These are phyloP conservation scores for Elsinoe arachidis DNA, from an alignment of 2,329 filamentous ascomycete species.

Conservation along the genomic window DNA sequence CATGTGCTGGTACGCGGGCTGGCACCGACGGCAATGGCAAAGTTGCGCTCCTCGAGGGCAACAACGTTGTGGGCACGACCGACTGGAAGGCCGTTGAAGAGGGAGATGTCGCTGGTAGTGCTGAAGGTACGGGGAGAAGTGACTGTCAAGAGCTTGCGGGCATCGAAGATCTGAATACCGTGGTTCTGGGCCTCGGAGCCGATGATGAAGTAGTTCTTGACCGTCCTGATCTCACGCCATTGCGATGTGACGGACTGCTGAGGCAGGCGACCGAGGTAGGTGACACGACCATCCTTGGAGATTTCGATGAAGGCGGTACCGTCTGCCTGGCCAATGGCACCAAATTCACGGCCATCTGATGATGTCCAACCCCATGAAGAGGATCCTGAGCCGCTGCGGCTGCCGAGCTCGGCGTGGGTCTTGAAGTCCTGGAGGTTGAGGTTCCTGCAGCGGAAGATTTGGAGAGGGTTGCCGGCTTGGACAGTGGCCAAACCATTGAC, in stretches of 20 bases:
- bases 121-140: conserved; percentile 40
- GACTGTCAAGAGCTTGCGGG: conserved; percentile 47
- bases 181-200: conserved; percentile 42
- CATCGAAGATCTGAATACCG: conserved; percentile 55
- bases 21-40: conserved; percentile 37
- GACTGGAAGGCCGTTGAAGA: conserved; percentile 35
- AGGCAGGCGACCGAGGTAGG: conserved; percentile 47
- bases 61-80: conserved; percentile 48
- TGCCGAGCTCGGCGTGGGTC: conserved; percentile 46
- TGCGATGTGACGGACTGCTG: conserved; percentile 39
- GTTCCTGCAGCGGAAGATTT: conserved; percentile 43
- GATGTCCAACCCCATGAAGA: conserved; percentile 49
- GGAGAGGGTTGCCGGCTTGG: conserved; percentile 37
- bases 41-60: conserved; percentile 41
- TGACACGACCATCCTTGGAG: conserved; percentile 40
- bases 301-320: conserved; percentile 49
- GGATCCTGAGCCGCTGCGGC: conserved; percentile 34
- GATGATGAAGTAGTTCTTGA: conserved; percentile 37
- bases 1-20: conserved; percentile 38
- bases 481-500: conserved; percentile 37
- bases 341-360: conserved; percentile 45
- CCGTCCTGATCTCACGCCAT: conserved; percentile 46
- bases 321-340: conserved; percentile 47
- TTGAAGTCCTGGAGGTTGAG: conserved; percentile 50
- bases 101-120: conserved; percentile 34